These are phyloP conservation scores for Globisporangium cystogenes DNA, from an alignment of 352 stramenopile species.

Conservation along the genomic window DNA sequence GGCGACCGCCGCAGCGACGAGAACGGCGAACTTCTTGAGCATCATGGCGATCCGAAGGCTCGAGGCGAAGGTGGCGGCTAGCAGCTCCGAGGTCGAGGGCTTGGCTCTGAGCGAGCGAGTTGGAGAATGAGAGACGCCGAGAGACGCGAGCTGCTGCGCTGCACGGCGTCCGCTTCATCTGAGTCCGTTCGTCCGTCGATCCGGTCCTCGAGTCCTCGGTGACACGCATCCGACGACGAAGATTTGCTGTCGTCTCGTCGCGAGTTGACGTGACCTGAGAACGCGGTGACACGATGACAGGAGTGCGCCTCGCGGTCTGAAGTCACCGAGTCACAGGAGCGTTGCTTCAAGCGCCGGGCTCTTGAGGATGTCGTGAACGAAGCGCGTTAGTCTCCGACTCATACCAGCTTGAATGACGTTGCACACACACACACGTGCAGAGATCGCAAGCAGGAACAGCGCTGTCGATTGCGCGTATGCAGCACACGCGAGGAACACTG, in stretches of 20 bases:
- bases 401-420: too few species aligned
- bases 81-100: background rate
- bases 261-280: background rate
- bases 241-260: background rate
- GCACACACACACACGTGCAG: too few species aligned
- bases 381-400: too few species aligned
- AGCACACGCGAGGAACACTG: too few species aligned
- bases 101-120: constrained; percentile 1
- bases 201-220: too few species aligned
- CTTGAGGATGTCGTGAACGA: background rate
- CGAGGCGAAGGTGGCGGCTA: constrained; percentile 5
- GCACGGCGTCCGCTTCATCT: background rate
- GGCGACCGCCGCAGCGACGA: background rate
- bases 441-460: too few species aligned
- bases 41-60: background rate
- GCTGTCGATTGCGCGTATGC: too few species aligned
- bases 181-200: background rate
- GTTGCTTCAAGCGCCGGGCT: background rate
- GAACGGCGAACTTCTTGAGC: background rate
- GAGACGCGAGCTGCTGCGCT: too few species aligned
- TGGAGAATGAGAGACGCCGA: background rate
- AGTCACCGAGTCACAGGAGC: background rate
- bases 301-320: background rate
- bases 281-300: background rate
- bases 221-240: too few species aligned